Evolutionary conservation across 2,329 filamentous ascomycete genomes (phyloP).

Genomic region (Colletotrichum sp.): DNA sequence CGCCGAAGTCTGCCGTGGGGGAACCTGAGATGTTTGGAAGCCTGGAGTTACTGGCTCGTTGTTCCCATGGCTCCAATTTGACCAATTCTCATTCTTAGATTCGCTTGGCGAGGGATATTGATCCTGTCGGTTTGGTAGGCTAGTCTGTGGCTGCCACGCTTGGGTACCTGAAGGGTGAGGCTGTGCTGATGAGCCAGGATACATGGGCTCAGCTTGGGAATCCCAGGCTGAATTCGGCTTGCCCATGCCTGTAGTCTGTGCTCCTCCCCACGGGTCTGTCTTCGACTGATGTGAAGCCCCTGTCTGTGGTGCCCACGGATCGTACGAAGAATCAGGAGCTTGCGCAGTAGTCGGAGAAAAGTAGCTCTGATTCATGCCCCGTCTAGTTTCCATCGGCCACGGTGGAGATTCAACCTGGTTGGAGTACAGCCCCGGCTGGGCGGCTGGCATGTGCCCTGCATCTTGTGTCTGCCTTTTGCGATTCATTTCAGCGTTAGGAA

Average conservation of each 20-base stretch:
- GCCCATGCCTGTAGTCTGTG: not conserved
- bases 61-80: not conserved
- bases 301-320: not conserved
- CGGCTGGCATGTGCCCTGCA: not conserved
- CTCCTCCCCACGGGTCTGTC: not conserved
- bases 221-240: not conserved
- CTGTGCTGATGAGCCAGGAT: not conserved
- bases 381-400: not conserved
- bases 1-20: not conserved
- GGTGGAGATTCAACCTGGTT: not conserved
- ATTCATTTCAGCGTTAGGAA: not conserved
- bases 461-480: not conserved
- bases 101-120: not conserved
- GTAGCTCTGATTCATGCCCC: not conserved
- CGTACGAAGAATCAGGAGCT: not conserved
- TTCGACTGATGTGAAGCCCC: not conserved
- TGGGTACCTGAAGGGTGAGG: rapidly evolving
- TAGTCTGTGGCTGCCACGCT: not conserved
- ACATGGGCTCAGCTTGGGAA: not conserved
- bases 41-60: not conserved
- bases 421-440: not conserved
- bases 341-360: not conserved
- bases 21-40: not conserved
- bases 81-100: rapidly evolving
- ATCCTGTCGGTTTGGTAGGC: no score